phyloP scores from a whole-genome alignment of 768 basidiomycete genomes.

The Trametes cingulata region DNA sequence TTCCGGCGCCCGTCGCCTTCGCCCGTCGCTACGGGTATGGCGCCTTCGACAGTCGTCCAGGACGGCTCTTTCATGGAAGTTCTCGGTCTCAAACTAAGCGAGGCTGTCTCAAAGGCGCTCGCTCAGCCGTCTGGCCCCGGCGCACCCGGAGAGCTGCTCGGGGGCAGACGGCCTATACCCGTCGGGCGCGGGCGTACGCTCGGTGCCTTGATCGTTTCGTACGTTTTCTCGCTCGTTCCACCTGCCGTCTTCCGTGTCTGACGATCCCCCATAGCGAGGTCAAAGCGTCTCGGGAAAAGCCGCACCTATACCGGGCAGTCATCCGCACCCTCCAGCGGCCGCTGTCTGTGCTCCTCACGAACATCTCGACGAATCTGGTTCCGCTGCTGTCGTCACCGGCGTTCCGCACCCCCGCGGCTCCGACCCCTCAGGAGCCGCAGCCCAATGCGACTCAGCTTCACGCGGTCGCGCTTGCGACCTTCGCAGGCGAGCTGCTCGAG shows the following conservation, averaged over 20 bases:
- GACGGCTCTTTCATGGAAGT: constrained; percentile 82
- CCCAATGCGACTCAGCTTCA: constrained; percentile 71
- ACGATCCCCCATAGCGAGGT: constrained; percentile 55
- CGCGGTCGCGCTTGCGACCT: constrained; percentile 65
- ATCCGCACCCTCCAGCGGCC: constrained; percentile 75
- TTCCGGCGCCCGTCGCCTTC: constrained; percentile 61
- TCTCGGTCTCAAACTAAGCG: constrained; percentile 74
- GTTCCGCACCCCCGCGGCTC: constrained; percentile 54
- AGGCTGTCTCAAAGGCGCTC: constrained; percentile 77
- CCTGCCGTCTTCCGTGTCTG: constrained; percentile 18
- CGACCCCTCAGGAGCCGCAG: constrained; percentile 45
- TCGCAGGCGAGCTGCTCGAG: constrained; percentile 74
- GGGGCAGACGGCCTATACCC: constrained; percentile 74
- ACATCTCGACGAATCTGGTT: constrained; percentile 65
- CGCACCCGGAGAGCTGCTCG: constrained; percentile 51
- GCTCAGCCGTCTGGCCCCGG: constrained; percentile 62
- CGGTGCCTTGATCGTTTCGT: constrained; percentile 72
- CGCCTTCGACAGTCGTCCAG: constrained; percentile 52
- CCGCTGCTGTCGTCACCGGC: constrained; percentile 66
- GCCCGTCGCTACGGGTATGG: constrained; percentile 32
- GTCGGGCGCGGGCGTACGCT: constrained; percentile 66
- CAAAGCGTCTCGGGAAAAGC: constrained; percentile 60
- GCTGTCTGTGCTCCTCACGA: constrained; percentile 70
- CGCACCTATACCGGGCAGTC: constrained; percentile 67
- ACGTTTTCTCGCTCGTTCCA: constrained; percentile 35